Base-by-base conservation (phyloP, 306 rosid species). In the Quercus alba region DNA sequence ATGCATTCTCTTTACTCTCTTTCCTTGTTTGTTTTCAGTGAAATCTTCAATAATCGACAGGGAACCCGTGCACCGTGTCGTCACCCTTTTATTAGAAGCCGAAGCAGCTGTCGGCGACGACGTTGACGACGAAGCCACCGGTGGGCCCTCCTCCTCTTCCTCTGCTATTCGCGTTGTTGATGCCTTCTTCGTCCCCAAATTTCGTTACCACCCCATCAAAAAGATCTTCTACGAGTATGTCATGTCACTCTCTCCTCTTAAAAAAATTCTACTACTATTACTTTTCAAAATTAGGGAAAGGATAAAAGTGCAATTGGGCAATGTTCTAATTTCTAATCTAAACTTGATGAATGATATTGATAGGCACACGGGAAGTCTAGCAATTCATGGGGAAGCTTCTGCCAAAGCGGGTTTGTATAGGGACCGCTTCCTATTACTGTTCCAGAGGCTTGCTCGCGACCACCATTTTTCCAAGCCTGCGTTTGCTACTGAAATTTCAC, bases 391-490 rank as follows among this genome's bases (percentile, higher is more conserved):
- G 7, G 97, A 95, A 3, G 94, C 97, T 58, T 81, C 94, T 28
- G 89, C 97, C 1, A 93, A 93, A 82, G 79, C 90, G 3, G 81
- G 91, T 56, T 75, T 95, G 54, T 91, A 95, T 77, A 83, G 88
- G 89, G 94, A 95, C 77, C 89, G 96, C 81, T 89, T 89, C 91
- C 84, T 90, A 63, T 75, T 93, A 75, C 80, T 95, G 78, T 89
- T 70, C 73, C 98, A 95, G 85, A 93, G 97, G 88, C 93, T 93
- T 33, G 88, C 94, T 73, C 96, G 98, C 33, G 94, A 93, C 63
- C 93, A 83, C 73, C 86, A 95, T 85, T 95, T 95, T 82, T 86
- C 94, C 2, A 93, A 85, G 69, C 97, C 93, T 10, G 98, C 97
- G 33, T 93, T 95, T 85, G 86, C 88, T 78, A 87, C 88, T 23